These are phyloP conservation scores for Rhodomyrtus tomentosa DNA, from an alignment of 345 rosid genomes.

Conservation along the genomic window DNA sequence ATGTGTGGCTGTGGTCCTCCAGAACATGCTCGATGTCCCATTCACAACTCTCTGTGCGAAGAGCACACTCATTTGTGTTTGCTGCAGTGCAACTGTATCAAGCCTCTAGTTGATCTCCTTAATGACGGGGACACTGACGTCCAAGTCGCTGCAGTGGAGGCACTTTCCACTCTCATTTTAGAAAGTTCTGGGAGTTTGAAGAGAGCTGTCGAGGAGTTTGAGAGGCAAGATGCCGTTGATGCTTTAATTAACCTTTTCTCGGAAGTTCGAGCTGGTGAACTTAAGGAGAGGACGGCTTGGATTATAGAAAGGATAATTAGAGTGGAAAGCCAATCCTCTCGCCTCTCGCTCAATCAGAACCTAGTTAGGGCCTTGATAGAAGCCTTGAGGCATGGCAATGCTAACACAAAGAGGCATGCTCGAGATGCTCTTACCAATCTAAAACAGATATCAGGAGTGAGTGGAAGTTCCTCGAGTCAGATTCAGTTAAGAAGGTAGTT, in stretches of 20 bases:
- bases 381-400: slow-evolving; percentile 26
- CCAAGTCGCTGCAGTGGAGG: slow-evolving; percentile 26
- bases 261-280: slow-evolving; percentile 21
- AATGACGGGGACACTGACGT: slow-evolving; percentile 11
- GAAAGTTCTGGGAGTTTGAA: slow-evolving; percentile 9
- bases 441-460: slow-evolving; percentile 20
- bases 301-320: slow-evolving; percentile 21
- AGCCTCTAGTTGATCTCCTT: slow-evolving; percentile 24
- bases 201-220: slow-evolving; percentile 20
- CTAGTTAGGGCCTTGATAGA: slow-evolving; percentile 29
- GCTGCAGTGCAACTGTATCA: slow-evolving; percentile 18
- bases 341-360: slow-evolving; percentile 19
- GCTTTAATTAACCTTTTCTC: slow-evolving; percentile 17
- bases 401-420: slow-evolving; percentile 18
- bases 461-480: slow-evolving; percentile 16
- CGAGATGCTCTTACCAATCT: slow-evolving; percentile 34
- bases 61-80: slow-evolving; percentile 18
- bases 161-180: slow-evolving; percentile 22
- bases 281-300: slow-evolving; percentile 27
- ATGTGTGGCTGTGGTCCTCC: slow-evolving; percentile 13
- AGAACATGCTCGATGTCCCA: slow-evolving; percentile 17
- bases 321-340: slow-evolving; percentile 19
- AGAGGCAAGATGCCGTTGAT: slow-evolving; percentile 6
- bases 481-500: slow-evolving; percentile 9
- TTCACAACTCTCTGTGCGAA: slow-evolving; percentile 16